Evolutionary conservation across 2,329 filamentous ascomycete genomes (phyloP), one percentile per base, ranked within the genome.

Genomic region (Talaromyces sp.): DNA sequence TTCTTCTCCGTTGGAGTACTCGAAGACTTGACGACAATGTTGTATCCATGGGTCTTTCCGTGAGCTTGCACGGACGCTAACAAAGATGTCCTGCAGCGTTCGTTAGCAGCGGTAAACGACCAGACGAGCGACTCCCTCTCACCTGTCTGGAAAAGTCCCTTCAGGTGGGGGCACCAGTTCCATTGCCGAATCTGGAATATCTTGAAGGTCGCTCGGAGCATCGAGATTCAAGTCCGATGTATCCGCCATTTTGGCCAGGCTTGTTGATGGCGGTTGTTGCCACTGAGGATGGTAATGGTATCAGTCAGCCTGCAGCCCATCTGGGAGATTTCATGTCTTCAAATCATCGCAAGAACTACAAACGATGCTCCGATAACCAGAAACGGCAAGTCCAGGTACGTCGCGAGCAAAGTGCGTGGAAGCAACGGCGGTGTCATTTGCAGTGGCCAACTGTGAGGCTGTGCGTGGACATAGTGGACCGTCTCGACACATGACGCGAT

Each of bases 11-110:
- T 78, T 7, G 76, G 76, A 1, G 73, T 77, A 62, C 75, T 78
- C 19, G 76, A 78, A n/a, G 76, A 78, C 56, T 78, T 78, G 55
- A 78, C 74, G 9, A 78, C 76, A 26, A 78, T 71, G 64, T 78
- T 77, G 62, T 78, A 78, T 21, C 76, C 76, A 65, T 78, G 75
- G 4, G 71, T 66, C 65, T 77, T 78, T 31, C 73, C 75, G 63
- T 77, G 75, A 10, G 70, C 71, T 61, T 78, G 75, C 26, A 78
- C 75, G 13, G 75, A 70, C 3, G 73, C 67, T 38, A 78, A 69
- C 55, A 78, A 68, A 21, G 75, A 69, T 5, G 71, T 63, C 64
- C 75, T 76, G 46, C 32, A 32, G 9, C 14, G 8, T 52, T 52
- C 14, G 49, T 52, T 24, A 52, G 49, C 26, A 35, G 38, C 27